Evolutionary conservation across 805 yeast species (phyloP), one percentile per base, ranked within the genome.

Genomic region (Yarrowia sp.): DNA sequence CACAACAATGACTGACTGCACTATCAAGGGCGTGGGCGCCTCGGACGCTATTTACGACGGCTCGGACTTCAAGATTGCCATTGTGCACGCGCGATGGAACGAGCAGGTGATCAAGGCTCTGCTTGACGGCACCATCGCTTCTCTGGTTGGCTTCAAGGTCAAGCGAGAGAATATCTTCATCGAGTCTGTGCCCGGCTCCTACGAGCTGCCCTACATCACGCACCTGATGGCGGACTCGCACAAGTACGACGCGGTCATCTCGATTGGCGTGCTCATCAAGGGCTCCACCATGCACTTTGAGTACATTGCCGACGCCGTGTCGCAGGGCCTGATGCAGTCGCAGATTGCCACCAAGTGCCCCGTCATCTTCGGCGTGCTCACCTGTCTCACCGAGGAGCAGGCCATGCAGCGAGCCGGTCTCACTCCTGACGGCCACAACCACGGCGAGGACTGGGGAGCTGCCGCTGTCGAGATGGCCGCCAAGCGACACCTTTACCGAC

Each of bases 201-300:
- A 88, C 76, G 99, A 95, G 81, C 83, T 95, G 72, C 99, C 99
- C 15, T 90, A 82, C 77, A 98, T 92, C 43, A 82, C 92, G 38
- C 82, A 85, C 77, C 69, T 79, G 70, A 32, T 45, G 45, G 70
- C 71, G 19, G 67, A 69, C 38, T 52, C 69, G 36, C 61, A 69
- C 46, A 67, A 70, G 46, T 72, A 71, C 50, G 97, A 95, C 78
- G 97, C 94, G 5, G 85, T 94, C 46, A 91, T 95, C 70, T 93
- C 98, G 68, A 92, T 95, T 74, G 99, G 99, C 69, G 93, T 90
- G 46, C 83, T 95, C 75, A 94, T 95, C 80, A 95, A 95, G 81
- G 99, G 99, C 68, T 87, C 93, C 46, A 95, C 98, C 45, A 92
- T 92, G 97, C 99, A 95, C 81, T 95, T 95, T 77, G 99, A 95